Conservation (phyloP, 306 rosid genomes). For the Corylus avellana region DNA sequence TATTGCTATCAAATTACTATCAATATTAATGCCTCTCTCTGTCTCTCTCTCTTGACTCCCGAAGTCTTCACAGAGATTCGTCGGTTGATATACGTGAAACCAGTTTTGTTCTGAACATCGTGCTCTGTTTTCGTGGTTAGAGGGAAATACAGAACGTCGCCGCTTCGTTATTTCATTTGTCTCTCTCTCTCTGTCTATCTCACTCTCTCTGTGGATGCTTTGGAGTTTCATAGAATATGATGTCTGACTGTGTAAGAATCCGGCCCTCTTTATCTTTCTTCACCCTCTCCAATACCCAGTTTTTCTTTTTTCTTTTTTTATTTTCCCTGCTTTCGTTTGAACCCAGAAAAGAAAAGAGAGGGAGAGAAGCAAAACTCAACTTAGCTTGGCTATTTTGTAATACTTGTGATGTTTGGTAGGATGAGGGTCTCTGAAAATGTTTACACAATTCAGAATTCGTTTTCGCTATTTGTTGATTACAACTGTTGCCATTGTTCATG, state of each 20-base stretch:
- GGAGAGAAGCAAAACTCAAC: neutral
- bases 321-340: neutral
- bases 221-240: constrained; percentile 22
- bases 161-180: neutral
- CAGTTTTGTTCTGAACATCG: neutral
- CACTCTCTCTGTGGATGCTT: neutral
- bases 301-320: neutral
- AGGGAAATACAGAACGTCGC: neutral
- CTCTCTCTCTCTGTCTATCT: neutral
- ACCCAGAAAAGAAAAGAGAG: too few species aligned
- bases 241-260: constrained; percentile 18
- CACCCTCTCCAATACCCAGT: neutral
- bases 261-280: neutral
- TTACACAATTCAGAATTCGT: neutral
- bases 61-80: neutral
- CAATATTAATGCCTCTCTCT: neutral
- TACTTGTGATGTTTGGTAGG: neutral
- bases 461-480: neutral
- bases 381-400: too few species aligned
- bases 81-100: neutral
- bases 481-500: neutral
- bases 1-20: neutral
- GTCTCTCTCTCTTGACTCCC: neutral
- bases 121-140: neutral
- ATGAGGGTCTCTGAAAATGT: neutral